Evolutionary conservation across 805 yeast species (phyloP).

Genomic region (Scheffersomyces amazonensis): DNA sequence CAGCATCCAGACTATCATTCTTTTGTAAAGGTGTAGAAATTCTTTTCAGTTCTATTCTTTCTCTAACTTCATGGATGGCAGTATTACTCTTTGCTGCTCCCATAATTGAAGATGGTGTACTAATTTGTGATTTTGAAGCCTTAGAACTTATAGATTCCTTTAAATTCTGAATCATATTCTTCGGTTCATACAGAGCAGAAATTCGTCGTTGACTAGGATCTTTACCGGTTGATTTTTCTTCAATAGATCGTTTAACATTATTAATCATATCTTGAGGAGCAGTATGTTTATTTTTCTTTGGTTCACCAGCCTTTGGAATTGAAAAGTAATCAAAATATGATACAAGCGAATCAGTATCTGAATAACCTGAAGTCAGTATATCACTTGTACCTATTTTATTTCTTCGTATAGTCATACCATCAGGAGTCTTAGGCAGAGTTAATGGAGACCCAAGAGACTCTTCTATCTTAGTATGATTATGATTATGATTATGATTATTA

Average conservation of each 20-base stretch:
- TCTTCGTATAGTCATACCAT: background rate
- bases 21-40: conserved; percentile 12
- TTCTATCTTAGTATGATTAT: no score
- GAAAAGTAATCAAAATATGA: background rate
- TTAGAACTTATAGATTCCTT: conserved; percentile 29
- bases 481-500: no score
- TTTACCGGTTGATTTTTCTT: conserved; percentile 13
- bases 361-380: background rate
- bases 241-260: conserved; percentile 22
- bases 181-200: conserved; percentile 21
- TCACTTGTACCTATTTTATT: background rate
- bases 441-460: background rate
- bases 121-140: conserved; percentile 7
- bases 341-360: background rate
- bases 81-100: conserved; percentile 15
- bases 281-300: background rate
- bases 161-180: conserved; percentile 29
- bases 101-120: conserved; percentile 11
- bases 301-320: background rate
- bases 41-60: conserved; percentile 34
- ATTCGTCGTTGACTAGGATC: conserved; percentile 7
- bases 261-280: conserved; percentile 22
- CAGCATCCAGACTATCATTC: background rate
- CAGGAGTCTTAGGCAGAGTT: background rate
- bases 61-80: conserved; percentile 30